Base-by-base conservation (phyloP, 176 grass and related monocot genomes). In the Musa acuminata region DNA sequence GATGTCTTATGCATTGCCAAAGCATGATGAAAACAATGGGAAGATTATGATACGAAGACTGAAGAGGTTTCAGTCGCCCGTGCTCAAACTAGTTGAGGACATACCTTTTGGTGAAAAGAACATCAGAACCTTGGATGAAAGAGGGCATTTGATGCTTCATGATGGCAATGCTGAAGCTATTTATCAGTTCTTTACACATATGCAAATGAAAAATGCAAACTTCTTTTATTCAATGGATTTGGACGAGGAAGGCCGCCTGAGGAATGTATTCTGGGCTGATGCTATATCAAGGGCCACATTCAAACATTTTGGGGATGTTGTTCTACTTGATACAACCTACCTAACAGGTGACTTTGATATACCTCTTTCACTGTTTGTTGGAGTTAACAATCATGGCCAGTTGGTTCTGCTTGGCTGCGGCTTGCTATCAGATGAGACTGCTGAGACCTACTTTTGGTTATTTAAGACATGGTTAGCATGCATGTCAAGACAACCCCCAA, bases 331-430 rank as follows among this genome's bases (percentile, higher is more conserved):
- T 84, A 80, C 90, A 9, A 84, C 80, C 13, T 92, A 80, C 79
- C 83, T 99, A 80, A 88, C 86, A 16, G 81, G 86, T 69, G 88
- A 94, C 69, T 94, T 87, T 51, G 90, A 99, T 80, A 52, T 94
- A 43, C 90, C 90, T 12, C 86, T 99, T 71, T 86, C 88, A 80
- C 82, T 87, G 59, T 99, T 99, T 78, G 76, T 85, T 72, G 95
- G 90, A 63, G 64, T 89, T 76, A 99, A 99, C 82, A 89, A 99
- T 82, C 95, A 99, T 87, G 88, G 95, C 9, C 95, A 99, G 52
- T 72, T 81, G 54, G 84, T 94, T 76, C 72, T 99, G 72, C 84
- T 99, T 57, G 88, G 86, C 67, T 93, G 90, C 25, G 88, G 86
- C 54, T 87, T 99, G 75, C 77, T 94, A 67, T 93, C 86, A 51